These are phyloP conservation scores for Pezicula neosporulosa DNA, from an alignment of 2,329 filamentous ascomycete species.

Conservation along the genomic window DNA sequence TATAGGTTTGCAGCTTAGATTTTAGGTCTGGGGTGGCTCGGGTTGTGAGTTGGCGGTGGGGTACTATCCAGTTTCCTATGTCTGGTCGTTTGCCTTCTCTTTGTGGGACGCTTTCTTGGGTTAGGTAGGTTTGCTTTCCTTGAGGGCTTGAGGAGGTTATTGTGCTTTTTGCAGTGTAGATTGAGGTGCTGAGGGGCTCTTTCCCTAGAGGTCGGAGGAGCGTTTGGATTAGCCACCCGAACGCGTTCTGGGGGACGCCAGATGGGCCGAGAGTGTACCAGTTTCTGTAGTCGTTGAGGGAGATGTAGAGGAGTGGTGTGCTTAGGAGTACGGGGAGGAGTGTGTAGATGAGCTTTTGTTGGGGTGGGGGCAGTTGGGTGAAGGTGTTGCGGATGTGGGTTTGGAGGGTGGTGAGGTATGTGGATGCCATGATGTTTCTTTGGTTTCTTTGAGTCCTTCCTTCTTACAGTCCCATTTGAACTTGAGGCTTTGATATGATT, in stretches of 20 bases:
- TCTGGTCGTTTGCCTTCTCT: neutral
- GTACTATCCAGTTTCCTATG: constrained; percentile 1
- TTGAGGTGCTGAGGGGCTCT: neutral
- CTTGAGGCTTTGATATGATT: no score
- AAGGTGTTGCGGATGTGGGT: no score
- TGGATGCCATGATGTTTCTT: no score
- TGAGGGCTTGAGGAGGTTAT: neutral
- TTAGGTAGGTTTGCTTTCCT: neutral
- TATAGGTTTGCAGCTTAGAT: neutral
- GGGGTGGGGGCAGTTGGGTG: no score
- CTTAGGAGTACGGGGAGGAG: no score
- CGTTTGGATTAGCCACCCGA: constrained; percentile 30
- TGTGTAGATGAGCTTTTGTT: no score
- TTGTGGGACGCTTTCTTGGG: neutral
- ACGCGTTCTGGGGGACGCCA: constrained; percentile 31
- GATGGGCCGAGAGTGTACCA: constrained; percentile 33
- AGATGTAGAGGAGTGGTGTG: constrained; percentile 2
- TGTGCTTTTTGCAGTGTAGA: neutral
- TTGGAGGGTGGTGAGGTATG: no score
- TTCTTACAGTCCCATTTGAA: no score
- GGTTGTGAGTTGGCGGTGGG: neutral
- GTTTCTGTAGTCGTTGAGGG: constrained; percentile 28
- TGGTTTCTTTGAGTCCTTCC: no score
- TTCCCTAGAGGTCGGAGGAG: constrained; percentile 9
- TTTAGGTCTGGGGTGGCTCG: neutral